Conservation (phyloP, 139 green algal species). For the Diplosphaera chodatii region DNA sequence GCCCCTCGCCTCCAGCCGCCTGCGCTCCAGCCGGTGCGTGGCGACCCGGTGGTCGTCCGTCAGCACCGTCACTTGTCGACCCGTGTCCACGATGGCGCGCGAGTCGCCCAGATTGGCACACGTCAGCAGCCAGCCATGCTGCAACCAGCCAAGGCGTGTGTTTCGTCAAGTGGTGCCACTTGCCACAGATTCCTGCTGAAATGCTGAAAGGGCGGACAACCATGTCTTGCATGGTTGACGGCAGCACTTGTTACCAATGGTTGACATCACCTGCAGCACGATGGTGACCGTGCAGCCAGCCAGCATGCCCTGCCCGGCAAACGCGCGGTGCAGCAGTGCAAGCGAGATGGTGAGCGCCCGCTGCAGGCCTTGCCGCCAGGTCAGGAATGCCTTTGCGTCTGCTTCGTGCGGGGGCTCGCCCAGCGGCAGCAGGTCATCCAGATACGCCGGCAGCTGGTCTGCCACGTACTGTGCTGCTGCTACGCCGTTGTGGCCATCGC, state of each 20-base stretch:
- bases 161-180: not conserved
- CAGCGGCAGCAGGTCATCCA: slow-evolving; percentile 1
- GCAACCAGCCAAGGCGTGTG: slow-evolving; percentile 1
- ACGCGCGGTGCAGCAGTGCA: slow-evolving; percentile 25
- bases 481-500: slow-evolving; percentile 61
- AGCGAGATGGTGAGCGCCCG: slow-evolving; percentile 30
- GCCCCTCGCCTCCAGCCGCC: slow-evolving; percentile 32
- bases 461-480: slow-evolving; percentile 27
- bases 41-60: slow-evolving; percentile 45
- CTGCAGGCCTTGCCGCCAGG: slow-evolving; percentile 26
- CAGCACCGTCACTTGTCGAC: slow-evolving; percentile 25
- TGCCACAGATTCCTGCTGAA: not conserved
- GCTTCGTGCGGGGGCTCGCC: not conserved
- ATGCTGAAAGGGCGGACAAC: not conserved
- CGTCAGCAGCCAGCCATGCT: slow-evolving; percentile 72
- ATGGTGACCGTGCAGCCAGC: slow-evolving; percentile 56
- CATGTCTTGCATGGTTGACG: not conserved
- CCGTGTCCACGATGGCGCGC: slow-evolving; percentile 67
- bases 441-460: slow-evolving; percentile 14
- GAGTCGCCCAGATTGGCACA: slow-evolving; percentile 85
- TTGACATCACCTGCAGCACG: slow-evolving; percentile 14
- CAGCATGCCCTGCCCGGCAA: slow-evolving; percentile 31
- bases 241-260: too few relatives aligned
- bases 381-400: not conserved
- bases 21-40: slow-evolving; percentile 33